Percentiles rank a stretch among this genome's conserved stretches.
phyloP scores from a whole-genome alignment of 495 filamentous ascomycete genomes.

The Aspergillus egyptiacus region DNA sequence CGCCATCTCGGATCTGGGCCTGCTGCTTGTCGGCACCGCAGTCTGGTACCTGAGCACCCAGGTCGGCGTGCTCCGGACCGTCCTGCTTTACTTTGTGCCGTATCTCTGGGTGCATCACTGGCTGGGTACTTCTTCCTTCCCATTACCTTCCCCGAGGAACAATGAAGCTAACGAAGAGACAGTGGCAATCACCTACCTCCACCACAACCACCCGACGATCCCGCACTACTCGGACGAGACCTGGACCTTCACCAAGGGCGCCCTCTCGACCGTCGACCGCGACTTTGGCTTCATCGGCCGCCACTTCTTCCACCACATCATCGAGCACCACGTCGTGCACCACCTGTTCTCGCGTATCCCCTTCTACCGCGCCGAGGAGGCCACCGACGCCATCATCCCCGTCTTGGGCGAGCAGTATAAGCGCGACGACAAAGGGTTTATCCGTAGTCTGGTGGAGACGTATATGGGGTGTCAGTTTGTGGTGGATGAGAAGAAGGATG shows the following conservation, averaged over 20 bases:
- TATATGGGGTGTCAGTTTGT: constrained; percentile 2
- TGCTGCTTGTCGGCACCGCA: constrained; percentile 39
- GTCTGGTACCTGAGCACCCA: constrained; percentile 39
- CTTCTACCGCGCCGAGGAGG: constrained; percentile 88
- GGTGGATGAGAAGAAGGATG: constrained; percentile 3
- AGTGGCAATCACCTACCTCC: constrained; percentile 84
- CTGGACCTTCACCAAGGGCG: constrained; percentile 84
- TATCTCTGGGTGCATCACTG: constrained; percentile 60
- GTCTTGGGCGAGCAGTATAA: constrained; percentile 81
- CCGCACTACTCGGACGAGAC: constrained; percentile 73
- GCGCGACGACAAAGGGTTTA: constrained; percentile 35
- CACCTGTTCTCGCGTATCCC: constrained; percentile 82
- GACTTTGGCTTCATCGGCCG: constrained; percentile 86
- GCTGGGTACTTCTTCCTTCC: constrained; percentile 37
- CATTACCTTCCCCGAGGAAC: neutral
- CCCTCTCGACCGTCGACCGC: constrained; percentile 81
- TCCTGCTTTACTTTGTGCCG: constrained; percentile 47
- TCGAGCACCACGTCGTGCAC: constrained; percentile 88
- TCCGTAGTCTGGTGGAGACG: constrained; percentile 1
- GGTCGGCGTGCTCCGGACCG: constrained; percentile 46
- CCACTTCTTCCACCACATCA: constrained; percentile 81
- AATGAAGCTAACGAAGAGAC: neutral
- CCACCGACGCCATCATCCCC: constrained; percentile 73
- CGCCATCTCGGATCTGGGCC: constrained; percentile 53
- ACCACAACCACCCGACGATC: constrained; percentile 80